Percentiles rank a stretch among this genome's conserved stretches.
Evolutionary conservation across 2,329 filamentous ascomycete species (phyloP).

Genomic region (Karstenula rhodostoma): DNA sequence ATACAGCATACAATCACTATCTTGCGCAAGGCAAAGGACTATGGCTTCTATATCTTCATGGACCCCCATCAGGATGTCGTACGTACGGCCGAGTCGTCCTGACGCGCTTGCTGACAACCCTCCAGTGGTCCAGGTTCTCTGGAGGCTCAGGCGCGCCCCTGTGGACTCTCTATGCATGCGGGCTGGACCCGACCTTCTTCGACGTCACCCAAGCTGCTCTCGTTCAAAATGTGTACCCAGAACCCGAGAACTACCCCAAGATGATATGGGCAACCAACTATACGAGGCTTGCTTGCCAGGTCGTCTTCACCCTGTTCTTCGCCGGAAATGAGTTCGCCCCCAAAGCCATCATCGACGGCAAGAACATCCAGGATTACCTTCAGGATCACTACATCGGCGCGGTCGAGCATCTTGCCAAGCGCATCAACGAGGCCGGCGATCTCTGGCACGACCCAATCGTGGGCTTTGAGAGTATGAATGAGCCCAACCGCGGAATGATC

Average conservation of each 20-base stretch:
- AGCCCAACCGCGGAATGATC: conserved; percentile 88
- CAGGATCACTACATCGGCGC: conserved; percentile 86
- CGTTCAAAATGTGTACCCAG: conserved; percentile 91
- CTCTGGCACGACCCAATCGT: conserved; percentile 87
- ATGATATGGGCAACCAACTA: conserved; percentile 99
- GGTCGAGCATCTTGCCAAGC: conserved; percentile 79
- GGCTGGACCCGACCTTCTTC: conserved; percentile 86
- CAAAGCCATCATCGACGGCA: conserved; percentile 91
- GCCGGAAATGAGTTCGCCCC: conserved; percentile 90
- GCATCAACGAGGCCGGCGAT: conserved; percentile 89
- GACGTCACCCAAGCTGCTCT: conserved; percentile 87
- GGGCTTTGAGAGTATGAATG: conserved; percentile 96
- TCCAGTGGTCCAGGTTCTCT: conserved; percentile 88
- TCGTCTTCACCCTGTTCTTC: conserved; percentile 95
- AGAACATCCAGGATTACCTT: conserved; percentile 96
- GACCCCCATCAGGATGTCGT: conserved; percentile 98
- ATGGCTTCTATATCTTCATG: conserved; percentile 97
- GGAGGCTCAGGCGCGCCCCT: conserved; percentile 95
- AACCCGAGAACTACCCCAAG: conserved; percentile 88
- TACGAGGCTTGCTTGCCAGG: conserved; percentile 82
- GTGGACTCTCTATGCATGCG: conserved; percentile 97
- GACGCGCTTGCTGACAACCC: conserved; percentile 30
- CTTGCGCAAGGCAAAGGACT: conserved; percentile 82
- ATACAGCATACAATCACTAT: conserved; percentile 90
- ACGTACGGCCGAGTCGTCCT: conserved; percentile 50